Conservation (phyloP, 805 yeast genomes). For the Wickerhamomyces bovis region DNA sequence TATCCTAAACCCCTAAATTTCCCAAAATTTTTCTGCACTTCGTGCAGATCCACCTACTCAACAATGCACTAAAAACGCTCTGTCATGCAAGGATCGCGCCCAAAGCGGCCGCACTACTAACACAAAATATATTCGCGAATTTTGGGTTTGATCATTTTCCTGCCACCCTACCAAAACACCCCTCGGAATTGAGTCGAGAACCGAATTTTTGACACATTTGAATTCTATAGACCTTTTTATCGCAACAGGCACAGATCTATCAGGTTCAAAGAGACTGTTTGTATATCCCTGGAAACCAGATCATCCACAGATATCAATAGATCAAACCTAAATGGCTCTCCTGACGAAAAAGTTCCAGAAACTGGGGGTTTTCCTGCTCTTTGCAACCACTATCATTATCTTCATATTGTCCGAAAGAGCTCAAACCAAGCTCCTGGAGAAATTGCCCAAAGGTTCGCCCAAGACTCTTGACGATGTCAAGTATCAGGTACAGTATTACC, state of each 20-base stretch:
- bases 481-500: constrained; percentile 14
- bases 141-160: no score
- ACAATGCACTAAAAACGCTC: no score
- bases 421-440: constrained; percentile 3
- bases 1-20: no score
- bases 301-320: background rate
- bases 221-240: background rate
- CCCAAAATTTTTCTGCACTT: no score
- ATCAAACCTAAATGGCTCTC: constrained; percentile 3
- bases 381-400: background rate
- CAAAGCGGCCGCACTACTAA: no score
- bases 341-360: constrained; percentile 15
- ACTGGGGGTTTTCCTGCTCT: background rate
- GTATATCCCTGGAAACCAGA: no score
- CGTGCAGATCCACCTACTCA: no score
- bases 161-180: background rate
- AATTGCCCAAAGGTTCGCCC: background rate
- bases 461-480: constrained; percentile 7
- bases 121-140: no score
- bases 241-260: background rate
- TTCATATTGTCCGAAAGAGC: constrained; percentile 10
- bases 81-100: no score
- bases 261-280: background rate
- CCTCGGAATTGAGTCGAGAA: background rate
- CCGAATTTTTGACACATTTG: background rate